Base-by-base conservation (phyloP, 208 protist genomes). In the Blechomonas ayalai region DNA sequence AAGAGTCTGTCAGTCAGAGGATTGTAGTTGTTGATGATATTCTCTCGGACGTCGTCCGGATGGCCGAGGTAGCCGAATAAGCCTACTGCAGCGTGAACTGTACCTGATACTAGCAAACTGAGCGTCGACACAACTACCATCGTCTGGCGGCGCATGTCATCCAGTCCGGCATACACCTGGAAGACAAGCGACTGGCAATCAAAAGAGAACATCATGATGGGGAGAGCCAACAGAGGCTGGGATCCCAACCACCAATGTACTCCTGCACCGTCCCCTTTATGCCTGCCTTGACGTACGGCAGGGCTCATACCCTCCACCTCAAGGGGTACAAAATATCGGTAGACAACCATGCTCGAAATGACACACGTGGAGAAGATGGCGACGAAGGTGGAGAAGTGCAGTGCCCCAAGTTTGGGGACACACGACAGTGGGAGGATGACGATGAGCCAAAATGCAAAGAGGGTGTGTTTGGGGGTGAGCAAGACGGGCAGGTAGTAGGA, bases 171-270 rank as follows among this genome's bases (percentile, higher is more conserved):
- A 60, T 89, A 89, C 18, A 89, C 66, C 43, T 89, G 80, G 39
- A 89, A 89, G 2, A 84, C 66, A 24, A 89, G 60, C 20, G 73
- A 74, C 57, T 89, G 80, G 40, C 80, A 89, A 44, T 82, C 80
- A 37, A 89, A 89, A 39, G 74, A 81, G 54, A 88, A 89, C 80
- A 89, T 89, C 42, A 84, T 75, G 51, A 89, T 80, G 4, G 80
- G 73, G 13, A 89, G 42, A 0, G 72, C 51, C 24, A 89, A 47
- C 13, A 84, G 38, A 3, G 71, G 67, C 20, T 78, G 46, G 4
- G 15, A 34, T 15, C 79, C 79, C 34, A 34, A 60, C 55, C 65
- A 81, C 68, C 66, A 88, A 20, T 24, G 23, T 10, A 60, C 16
- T 13, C 15, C 24, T 2, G 35, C 20, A 19, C 28, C 22, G 10